Percentiles rank a stretch among this genome's conserved stretches.
Evolutionary conservation across 2,329 filamentous ascomycete genomes (phyloP).

Genomic region (Juglanconis juglandina): DNA sequence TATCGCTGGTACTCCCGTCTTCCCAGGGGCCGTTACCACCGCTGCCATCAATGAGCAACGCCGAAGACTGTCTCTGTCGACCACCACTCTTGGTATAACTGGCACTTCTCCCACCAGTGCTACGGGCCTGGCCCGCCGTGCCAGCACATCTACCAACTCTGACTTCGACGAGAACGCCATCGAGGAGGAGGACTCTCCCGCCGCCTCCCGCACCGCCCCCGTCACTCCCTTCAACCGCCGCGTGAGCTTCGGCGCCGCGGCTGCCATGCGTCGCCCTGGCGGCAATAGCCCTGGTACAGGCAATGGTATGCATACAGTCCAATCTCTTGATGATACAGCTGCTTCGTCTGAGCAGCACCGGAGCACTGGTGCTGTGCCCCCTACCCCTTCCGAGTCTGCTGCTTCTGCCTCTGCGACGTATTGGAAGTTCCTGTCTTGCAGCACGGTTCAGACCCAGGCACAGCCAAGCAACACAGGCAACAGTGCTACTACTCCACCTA

Average conservation of each 20-base stretch:
- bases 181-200: conserved; percentile 61
- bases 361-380: conserved; percentile 19
- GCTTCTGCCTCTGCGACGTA: conserved; percentile 26
- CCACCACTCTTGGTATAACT: conserved; percentile 60
- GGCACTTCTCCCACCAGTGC: conserved; percentile 62
- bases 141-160: conserved; percentile 66
- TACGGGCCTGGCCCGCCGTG: conserved; percentile 53
- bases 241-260: conserved; percentile 78
- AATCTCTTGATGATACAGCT: conserved; percentile 26
- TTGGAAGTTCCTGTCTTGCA: conserved; percentile 26
- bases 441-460: conserved; percentile 7
- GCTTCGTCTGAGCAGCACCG: conserved; percentile 31
- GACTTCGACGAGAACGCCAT: conserved; percentile 70
- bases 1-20: conserved; percentile 38
- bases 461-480: conserved; percentile 33
- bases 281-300: conserved; percentile 55
- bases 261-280: conserved; percentile 62
- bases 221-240: conserved; percentile 76
- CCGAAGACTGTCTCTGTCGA: conserved; percentile 71
- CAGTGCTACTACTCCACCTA: conserved; percentile 7
- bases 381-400: conserved; percentile 29
- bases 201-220: conserved; percentile 55
- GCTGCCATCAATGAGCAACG: conserved; percentile 55
- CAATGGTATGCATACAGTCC: conserved; percentile 56
- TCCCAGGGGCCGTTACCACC: conserved; percentile 41